Evolutionary conservation across 768 basidiomycete species (phyloP), one percentile per base, ranked within the genome.

Genomic region (Pleurotus pulmonarius): DNA sequence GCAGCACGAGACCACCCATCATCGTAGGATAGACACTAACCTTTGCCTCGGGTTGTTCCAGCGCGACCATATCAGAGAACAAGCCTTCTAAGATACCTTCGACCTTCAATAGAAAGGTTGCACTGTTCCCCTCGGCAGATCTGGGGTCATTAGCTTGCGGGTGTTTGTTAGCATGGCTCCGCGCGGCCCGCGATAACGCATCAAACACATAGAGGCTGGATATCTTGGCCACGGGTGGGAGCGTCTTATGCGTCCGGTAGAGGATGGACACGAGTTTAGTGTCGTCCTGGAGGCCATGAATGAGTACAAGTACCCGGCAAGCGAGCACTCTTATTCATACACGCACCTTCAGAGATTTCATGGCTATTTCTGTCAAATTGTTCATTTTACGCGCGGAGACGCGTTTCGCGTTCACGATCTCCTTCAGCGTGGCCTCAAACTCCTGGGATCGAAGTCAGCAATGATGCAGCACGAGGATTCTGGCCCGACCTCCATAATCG

Each of bases 141-240:
- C 78, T 79, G 48, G 78, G 62, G 63, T 88, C 83, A 61, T 77
- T 82, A 60, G 80, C 75, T 24, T 84, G 66, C 51, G 78, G 76
- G 52, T 82, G 80, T 69, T 94, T 94, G 64, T 75, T 84, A 45
- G 77, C 83, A 46, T 85, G 78, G 57, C 76, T 75, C 58, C 85
- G 80, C 16, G 93, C 92, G 15, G 88, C 94, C 57, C 96, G 86
- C 43, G 92, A 83, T 59, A 99, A 79, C 16, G 95, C 91, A 73
- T 99, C 95, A 67, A 99, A 92, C 40, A 88, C 85, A 71, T 98
- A 99, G 49, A 99, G 78, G 72, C 93, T 94, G 39, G 83, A 85
- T 58, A 95, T 82, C 68, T 98, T 96, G 60, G 80, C 77, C 9
- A 79, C 63, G 13, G 82, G 70, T 3, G 85, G 73, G 37, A 96